A percentile compares a stretch with the other conserved stretches of the same genome.
These are phyloP conservation scores for Globisporangium nagaii DNA, from an alignment of 352 stramenopile species.

Conservation along the genomic window DNA sequence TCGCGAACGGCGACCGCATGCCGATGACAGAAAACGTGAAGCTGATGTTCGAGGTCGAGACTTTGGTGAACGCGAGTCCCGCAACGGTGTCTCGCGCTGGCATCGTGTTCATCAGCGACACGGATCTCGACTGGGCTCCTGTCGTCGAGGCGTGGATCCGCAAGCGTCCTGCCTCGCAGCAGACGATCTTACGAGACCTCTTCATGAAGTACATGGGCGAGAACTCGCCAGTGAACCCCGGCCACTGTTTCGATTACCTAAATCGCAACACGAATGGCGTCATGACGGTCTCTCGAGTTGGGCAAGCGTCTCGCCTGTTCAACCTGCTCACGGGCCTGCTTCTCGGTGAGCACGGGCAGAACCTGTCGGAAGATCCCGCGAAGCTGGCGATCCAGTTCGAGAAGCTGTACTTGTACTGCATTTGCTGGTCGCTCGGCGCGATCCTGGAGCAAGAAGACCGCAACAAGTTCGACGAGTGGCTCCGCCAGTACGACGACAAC, in stretches of 20 bases:
- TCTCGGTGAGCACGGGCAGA: conserved; percentile 71
- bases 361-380: conserved; percentile 55
- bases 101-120: conserved; percentile 99
- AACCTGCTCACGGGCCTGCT: conserved; percentile 91
- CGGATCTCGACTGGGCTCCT: conserved; percentile 95
- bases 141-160: conserved; percentile 96
- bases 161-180: conserved; percentile 84
- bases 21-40: conserved; percentile 98
- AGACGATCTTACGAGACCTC: conserved; percentile 87
- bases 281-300: conserved; percentile 92
- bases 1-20: conserved; percentile 97
- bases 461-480: conserved; percentile 94
- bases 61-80: conserved; percentile 95
- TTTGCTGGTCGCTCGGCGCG: conserved; percentile 95
- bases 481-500: conserved; percentile 91
- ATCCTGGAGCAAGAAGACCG: conserved; percentile 96
- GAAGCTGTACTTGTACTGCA: conserved; percentile 95
- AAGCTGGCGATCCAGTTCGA: conserved; percentile 87
- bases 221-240: conserved; percentile 91
- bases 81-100: conserved; percentile 95
- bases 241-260: conserved; percentile 95
- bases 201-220: conserved; percentile 97
- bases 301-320: conserved; percentile 74
- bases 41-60: conserved; percentile 97
- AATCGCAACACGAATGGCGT: conserved; percentile 92